Percentiles rank a stretch among this genome's conserved stretches.
These are phyloP conservation scores for Zanthoxylum bungeanum DNA, from an alignment of 345 rosid genomes.

Conservation along the genomic window DNA sequence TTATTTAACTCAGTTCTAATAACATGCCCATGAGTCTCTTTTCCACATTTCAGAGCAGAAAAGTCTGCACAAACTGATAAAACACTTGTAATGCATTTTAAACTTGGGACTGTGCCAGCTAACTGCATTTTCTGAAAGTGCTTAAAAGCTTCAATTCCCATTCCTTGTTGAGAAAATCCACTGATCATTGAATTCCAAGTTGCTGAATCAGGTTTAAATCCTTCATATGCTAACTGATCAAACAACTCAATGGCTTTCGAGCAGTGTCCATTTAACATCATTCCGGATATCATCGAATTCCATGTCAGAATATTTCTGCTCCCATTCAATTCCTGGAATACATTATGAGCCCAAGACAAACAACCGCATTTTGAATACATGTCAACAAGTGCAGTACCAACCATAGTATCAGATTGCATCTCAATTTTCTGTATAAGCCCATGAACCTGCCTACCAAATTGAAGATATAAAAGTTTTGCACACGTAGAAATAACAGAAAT, in stretches of 20 bases:
- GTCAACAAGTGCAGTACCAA: conserved; percentile 55
- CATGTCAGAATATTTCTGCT: conserved; percentile 53
- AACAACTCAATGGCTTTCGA: conserved; percentile 46
- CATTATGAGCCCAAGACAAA: conserved; percentile 41
- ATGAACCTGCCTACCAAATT: conserved; percentile 53
- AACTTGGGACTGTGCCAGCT: conserved; percentile 34
- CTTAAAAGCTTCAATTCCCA: conserved; percentile 43
- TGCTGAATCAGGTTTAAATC: conserved; percentile 55
- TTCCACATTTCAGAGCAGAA: conserved; percentile 44
- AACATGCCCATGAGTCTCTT: conserved; percentile 56
- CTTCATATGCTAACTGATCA: conserved; percentile 41
- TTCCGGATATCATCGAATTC: conserved; percentile 54
- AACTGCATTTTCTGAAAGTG: conserved; percentile 53
- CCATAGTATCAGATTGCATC: conserved; percentile 35
- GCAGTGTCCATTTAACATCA: conserved; percentile 56
- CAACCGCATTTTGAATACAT: conserved; percentile 60
- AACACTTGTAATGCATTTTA: conserved; percentile 61
- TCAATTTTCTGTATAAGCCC: conserved; percentile 36
- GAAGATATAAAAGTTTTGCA: conserved; percentile 38
- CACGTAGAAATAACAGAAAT: conserved; percentile 53
- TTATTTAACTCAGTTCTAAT: conserved; percentile 30
- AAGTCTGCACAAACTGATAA: conserved; percentile 57
- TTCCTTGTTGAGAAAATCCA: conserved; percentile 56
- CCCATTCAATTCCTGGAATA: conserved; percentile 41
- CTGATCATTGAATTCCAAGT: conserved; percentile 69